Base-by-base conservation (phyloP, 1,139 yeast genomes). In the Chernovozyma sophiae-reginae region DNA sequence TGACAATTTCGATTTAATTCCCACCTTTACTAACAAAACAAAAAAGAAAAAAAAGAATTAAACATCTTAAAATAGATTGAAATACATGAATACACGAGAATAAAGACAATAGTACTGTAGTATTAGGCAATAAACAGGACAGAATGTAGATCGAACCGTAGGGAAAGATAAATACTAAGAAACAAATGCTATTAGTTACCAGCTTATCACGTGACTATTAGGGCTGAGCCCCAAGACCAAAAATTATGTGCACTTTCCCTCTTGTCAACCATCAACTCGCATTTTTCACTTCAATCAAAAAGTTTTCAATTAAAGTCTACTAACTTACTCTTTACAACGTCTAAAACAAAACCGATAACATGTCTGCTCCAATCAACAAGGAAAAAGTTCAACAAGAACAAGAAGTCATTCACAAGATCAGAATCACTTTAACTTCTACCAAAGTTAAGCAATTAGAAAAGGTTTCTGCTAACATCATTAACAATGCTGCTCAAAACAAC, bases 391-490 rank as follows among this genome's bases (percentile, higher is more conserved):
- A 80, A 68, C 85, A 78, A 68, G 86, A 79, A 68, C 86, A 79
- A 69, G 83, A 80, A 68, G 81, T 81, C 68, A 76, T 86, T 79
- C 89, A 85, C 83, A 90, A 92, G 84, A 90, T 94, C 79, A 89
- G 98, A 83, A 90, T 94, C 77, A 90, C 97, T 69, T 82, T 94
- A 79, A 89, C 96, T 68, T 92, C 98, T 58, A 87, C 97, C 81
- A 89, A 92, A 80, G 97, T 92, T 66, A 89, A 89, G 84, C 95
- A 87, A 75, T 82, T 94, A 69, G 98, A 94, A 81, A 86, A 84
- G 72, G 80, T 74, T 55, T 86, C 95, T 62, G 77, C 83, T 61
- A 86, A 82, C 84, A 86, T 92, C 67, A 77, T 89, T 74, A 72
- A 70, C 70, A 90, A 89, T 67, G 97, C 97, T 71, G 77, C 76